Evolutionary conservation across 2,329 filamentous ascomycete species (phyloP).

Genomic region (Tolypocladium tundrense): DNA sequence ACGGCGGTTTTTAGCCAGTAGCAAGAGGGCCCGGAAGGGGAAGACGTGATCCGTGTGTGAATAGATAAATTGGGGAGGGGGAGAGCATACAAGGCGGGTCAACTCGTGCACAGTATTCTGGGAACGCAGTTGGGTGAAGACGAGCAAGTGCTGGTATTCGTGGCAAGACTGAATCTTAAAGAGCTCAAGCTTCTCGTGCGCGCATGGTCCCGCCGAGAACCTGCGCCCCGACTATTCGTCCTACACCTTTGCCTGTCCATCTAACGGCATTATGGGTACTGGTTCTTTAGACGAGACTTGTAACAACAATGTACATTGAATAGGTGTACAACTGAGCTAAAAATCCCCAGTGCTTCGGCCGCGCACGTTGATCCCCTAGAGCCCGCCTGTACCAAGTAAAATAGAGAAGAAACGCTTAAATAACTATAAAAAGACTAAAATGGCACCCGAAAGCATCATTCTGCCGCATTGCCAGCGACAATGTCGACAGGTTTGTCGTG

Average conservation of each 20-base stretch:
- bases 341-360: neutral
- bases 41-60: no score
- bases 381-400: neutral
- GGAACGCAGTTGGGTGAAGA: neutral
- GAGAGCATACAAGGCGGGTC: neutral
- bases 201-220: neutral
- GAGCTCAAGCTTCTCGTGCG: neutral
- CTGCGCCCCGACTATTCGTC: neutral
- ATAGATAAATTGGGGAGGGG: no score
- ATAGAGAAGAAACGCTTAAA: neutral
- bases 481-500: neutral
- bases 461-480: neutral
- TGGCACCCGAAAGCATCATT: neutral
- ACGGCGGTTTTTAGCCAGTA: no score
- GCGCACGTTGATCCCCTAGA: neutral
- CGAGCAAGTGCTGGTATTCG: neutral
- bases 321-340: slow-evolving; percentile 13
- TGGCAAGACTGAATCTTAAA: neutral
- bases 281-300: slow-evolving; percentile 6
- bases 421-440: neutral
- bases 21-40: no score
- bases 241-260: neutral
- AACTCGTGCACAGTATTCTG: neutral
- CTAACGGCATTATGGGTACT: neutral
- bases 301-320: slow-evolving; percentile 26